Conservation (phyloP, 306 rosid genomes). For the Rosa persica region DNA sequence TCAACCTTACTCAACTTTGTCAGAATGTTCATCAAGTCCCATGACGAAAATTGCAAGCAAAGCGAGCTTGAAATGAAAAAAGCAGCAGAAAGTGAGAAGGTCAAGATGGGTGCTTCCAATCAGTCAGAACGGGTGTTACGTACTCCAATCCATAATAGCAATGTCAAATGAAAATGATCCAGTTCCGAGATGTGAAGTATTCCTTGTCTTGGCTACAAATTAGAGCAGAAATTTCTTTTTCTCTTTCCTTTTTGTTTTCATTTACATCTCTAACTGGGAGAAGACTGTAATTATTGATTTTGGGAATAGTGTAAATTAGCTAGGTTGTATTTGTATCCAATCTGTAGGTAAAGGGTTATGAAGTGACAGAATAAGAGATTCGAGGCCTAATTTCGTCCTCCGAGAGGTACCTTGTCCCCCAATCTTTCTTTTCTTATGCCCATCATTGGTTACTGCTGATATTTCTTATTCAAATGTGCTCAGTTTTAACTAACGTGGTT, state of each 20-base stretch:
- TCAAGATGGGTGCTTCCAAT: conserved; percentile 33
- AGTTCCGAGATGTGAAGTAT: neutral
- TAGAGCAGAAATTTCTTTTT: neutral
- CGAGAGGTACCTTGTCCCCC: neutral
- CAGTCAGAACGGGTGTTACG: conserved; percentile 47
- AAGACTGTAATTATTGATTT: neutral
- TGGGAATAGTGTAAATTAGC: neutral
- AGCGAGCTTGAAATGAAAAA: conserved; percentile 72
- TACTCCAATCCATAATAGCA: conserved; percentile 46
- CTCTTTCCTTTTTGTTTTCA: neutral
- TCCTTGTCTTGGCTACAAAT: neutral
- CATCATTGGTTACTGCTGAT: neutral
- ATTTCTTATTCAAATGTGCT: neutral
- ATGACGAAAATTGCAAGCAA: conserved; percentile 74
- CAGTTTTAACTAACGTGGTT: neutral
- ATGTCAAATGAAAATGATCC: conserved; percentile 36
- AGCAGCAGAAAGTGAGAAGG: conserved; percentile 53
- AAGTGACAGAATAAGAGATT: neutral
- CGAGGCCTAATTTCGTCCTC: conserved; percentile 23
- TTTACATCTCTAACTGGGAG: neutral
- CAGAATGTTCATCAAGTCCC: conserved; percentile 72
- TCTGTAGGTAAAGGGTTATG: conserved; percentile 8
- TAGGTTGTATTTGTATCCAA: neutral
- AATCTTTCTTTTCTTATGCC: neutral
- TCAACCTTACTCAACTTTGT: conserved; percentile 77